Evolutionary conservation across 257 asterid species (phyloP).

Genomic region (Solanum pinnatisectum): DNA sequence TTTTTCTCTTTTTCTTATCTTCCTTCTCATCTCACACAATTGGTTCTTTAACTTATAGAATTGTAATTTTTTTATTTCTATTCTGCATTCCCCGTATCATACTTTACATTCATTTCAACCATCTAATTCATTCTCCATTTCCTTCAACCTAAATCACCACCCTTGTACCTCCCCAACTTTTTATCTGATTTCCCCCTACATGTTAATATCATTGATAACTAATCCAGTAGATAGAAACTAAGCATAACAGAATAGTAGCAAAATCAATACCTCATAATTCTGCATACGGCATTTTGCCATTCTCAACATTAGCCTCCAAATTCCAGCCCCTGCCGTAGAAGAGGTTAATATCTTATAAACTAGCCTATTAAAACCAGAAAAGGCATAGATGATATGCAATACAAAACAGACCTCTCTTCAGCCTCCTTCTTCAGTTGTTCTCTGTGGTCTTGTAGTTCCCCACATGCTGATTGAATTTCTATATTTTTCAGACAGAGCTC

Average conservation of each 20-base stretch:
- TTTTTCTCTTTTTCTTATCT: background rate
- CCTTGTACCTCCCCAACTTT: background rate
- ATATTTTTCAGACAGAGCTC: constrained; percentile 84
- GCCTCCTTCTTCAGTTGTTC: constrained; percentile 59
- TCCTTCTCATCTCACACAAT: background rate
- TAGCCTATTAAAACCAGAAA: background rate
- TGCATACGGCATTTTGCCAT: constrained; percentile 23
- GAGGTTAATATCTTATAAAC: constrained; percentile 1
- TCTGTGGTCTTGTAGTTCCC: constrained; percentile 44
- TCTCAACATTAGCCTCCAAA: constrained; percentile 46
- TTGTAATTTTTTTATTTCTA: background rate
- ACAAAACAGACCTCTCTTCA: constrained; percentile 35
- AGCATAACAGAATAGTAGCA: background rate
- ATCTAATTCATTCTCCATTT: background rate
- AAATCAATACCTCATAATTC: constrained; percentile 22
- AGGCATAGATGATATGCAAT: background rate
- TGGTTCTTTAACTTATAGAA: background rate
- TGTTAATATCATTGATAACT: background rate
- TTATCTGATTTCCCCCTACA: background rate
- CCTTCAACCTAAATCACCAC: background rate
- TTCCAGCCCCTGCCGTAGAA: constrained; percentile 52
- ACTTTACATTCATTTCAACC: background rate
- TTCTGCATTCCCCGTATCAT: background rate
- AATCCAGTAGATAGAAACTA: background rate
- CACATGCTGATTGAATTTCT: constrained; percentile 83